Base-by-base conservation (phyloP, 192 early-diverging fungal species). In the Entophlyctis luteolus region DNA sequence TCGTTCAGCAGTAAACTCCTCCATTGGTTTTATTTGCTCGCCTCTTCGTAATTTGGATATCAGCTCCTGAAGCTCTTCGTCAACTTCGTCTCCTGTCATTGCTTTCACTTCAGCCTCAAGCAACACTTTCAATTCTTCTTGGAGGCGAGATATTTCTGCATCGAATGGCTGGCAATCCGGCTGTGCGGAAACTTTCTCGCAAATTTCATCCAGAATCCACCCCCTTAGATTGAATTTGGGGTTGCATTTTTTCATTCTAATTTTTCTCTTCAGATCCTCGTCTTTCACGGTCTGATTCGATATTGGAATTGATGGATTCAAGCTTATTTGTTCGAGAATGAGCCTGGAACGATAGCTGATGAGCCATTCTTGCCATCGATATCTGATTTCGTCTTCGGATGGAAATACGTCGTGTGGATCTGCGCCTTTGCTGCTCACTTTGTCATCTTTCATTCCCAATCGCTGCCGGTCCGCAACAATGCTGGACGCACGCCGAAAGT, bases 161-260 rank as follows among this genome's bases (percentile, higher is more conserved):
- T 69, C 67, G 12, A 49, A 25, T 6, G 67, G 67, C 22, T 36
- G 38, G 16, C 34, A 47, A 48, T 56, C 67, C 5, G 67, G 55
- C 35, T 59, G 10, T 8, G n/a, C 27, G 46, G 66, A 67, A 8
- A 76, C 48, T 2, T 78, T 77, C 23, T 82, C 73, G 36, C 69
- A 80, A 1, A 85, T 79, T 52, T 87, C 47, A 46, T 85, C 80
- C 2, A 90, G 84, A 32, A 91, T 83, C 84, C 88, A 91, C 63
- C 92, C 91, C 20, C 91, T 85, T 46, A 91, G 75, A 5, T 89
- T 81, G 75, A 88, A 92, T 38, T 77, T 77, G 4, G 92, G 93
- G 65, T 96, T 96, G 47, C 74, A 69, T 10, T 53, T 42, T 38
- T 84, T 72, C 92, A 96, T 94, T 20, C 71, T 48, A n/a, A 34